Base-by-base conservation (phyloP, 441 rosid species). In the Arabidopsis lyrata region DNA sequence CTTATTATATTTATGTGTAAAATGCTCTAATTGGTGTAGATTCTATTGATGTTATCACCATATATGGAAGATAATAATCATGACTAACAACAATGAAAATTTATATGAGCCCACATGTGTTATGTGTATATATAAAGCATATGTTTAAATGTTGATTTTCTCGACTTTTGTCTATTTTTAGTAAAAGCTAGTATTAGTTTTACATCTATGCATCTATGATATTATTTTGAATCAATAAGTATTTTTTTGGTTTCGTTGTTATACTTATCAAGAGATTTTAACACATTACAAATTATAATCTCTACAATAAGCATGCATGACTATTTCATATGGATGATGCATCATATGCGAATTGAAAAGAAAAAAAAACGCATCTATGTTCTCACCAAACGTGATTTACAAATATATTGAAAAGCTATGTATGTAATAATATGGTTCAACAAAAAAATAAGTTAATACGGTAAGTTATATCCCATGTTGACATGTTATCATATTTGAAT, bases 61-160 rank as follows among this genome's bases (percentile, higher is more conserved):
- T 32, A 63, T 42, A 20, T 53, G 55, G 38, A 32, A 20, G 48
- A 54, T 15, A 72, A 54, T 15, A 72, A 32, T 72, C 47, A 62
- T 61, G 13, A 71, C 12, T 41, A 29, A 10, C 35, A n/a, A 10
- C 24, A 10, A 22, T 32, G 2, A 11, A 41, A 14, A 12, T 34
- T 34, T 32, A 34, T 56, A 8, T 57, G 11, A 38, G 18, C 22
- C 5, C 45, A 15, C n/a, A 24, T 1, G 11, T 1, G 11, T n/a
- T n/a, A n/a, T n/a, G n/a, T n/a, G n/a, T n/a, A n/a, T n/a, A 29
- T 0, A 6, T n/a, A 15, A 59, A 31, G 60, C 22, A 36, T 60
- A 20, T 22, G 6, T 13, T 39, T 22, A 41, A 8, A 41, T 61
- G 2, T 34, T 9, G 11, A 34, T 9, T 16, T 32, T 27, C 2